Evolutionary conservation across 805 yeast genomes (phyloP), one percentile per base, ranked within the genome.

Genomic region (Hanseniaspora valbyensis): DNA sequence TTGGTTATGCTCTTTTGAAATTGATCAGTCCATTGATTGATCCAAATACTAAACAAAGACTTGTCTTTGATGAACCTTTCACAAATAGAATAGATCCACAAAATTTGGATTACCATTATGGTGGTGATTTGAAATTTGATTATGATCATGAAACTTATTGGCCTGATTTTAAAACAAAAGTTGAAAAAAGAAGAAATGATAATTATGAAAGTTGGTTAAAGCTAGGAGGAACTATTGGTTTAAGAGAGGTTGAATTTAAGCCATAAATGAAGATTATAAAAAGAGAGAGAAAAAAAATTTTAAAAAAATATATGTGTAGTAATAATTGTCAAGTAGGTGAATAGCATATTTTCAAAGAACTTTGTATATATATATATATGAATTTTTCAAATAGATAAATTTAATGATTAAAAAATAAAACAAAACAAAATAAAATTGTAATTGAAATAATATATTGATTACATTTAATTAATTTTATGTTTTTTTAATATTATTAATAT

Each of bases 21-120:
- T 62, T 76, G 50, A 72, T 74, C 49, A 75, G 75, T 49, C 81
- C 81, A 24, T 74, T 77, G 55, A 70, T 77, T 49, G 82, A 77
- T 57, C 80, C 80, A 7, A 70, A 71, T 53, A 76, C 82, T 1
- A 69, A 78, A 53, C 74, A 73, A 64, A 77, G 77, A 60, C 71
- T 78, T 6, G 68, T 74, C 12, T 76, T 75, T 56, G 81, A 76
- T 55, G 77, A 75, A 55, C 79, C 80, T 1, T 76, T 76, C 55
- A 76, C 69, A 44, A 69, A 74, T 50, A 74, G 70, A 50, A 76
- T 77, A 3, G 81, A 80, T 9, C 63, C 66, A 42, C 68, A 73
- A 44, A 80, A 77, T 57, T 62, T 77, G 42, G 78, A 74, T 49
- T 68, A 70, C 43, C 68, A 69, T 41, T 76, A 77, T 57, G 70